These are phyloP conservation scores for Zarea fungicola DNA, from an alignment of 2,329 filamentous ascomycete species.

Conservation along the genomic window DNA sequence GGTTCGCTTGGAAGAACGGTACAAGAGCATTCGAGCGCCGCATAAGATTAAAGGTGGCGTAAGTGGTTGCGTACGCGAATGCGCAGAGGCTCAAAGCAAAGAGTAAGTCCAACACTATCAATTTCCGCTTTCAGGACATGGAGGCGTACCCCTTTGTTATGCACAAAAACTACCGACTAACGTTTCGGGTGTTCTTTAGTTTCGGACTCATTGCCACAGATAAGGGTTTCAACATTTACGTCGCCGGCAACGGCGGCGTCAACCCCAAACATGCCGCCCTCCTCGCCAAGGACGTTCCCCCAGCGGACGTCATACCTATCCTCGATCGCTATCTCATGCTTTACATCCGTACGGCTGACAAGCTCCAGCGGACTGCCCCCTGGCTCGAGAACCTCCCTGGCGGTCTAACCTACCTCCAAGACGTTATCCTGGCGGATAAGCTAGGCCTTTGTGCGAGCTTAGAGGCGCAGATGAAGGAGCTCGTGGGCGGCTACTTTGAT, in stretches of 20 bases:
- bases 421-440: conserved; percentile 80
- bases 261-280: conserved; percentile 79
- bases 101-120: conserved; percentile 50
- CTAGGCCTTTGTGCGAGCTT: conserved; percentile 80
- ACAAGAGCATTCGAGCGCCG: conserved; percentile 83
- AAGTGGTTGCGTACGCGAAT: conserved; percentile 86
- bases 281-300: conserved; percentile 78
- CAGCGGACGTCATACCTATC: conserved; percentile 75
- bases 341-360: conserved; percentile 90
- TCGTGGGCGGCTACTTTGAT: conserved; percentile 81
- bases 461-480: conserved; percentile 80
- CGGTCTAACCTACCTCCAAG: conserved; percentile 74
- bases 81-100: conserved; percentile 87
- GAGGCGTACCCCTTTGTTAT: too few species aligned
- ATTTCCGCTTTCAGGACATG: too few species aligned
- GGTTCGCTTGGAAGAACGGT: conserved; percentile 78
- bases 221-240: conserved; percentile 90
- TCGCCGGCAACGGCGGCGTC: conserved; percentile 83
- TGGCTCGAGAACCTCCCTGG: conserved; percentile 84
- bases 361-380: conserved; percentile 79
- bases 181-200: conserved; percentile 33
- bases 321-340: conserved; percentile 88
- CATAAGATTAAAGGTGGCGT: conserved; percentile 92
- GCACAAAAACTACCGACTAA: background rate
- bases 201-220: conserved; percentile 90